Conservation (phyloP, 352 stramenopile genomes). For the Globisporangium mamillatum region DNA sequence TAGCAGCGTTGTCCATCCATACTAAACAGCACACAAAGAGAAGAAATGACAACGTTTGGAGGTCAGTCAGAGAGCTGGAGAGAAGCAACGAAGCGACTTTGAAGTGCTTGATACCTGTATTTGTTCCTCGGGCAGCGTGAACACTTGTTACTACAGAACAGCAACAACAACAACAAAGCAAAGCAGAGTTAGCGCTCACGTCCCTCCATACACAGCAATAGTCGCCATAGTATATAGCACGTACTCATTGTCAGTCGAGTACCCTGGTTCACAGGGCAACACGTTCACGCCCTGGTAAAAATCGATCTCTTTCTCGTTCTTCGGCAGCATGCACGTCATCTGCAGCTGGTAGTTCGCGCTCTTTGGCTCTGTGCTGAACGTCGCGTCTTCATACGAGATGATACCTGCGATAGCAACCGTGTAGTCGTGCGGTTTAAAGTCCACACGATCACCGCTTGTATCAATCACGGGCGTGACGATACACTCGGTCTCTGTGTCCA, state of each 20-base stretch:
- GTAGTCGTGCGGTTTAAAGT: constrained; percentile 32
- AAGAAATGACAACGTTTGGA: not conserved
- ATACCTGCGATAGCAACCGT: constrained; percentile 31
- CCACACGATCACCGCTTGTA: constrained; percentile 12
- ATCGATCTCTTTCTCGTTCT: constrained; percentile 20
- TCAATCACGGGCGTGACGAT: constrained; percentile 11
- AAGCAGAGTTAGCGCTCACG: not conserved
- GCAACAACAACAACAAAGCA: not conserved
- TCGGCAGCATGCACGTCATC: constrained; percentile 42
- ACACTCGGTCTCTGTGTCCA: constrained; percentile 51
- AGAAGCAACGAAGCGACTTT: not conserved
- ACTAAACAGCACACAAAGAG: constrained; percentile 18
- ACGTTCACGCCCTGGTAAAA: constrained; percentile 36
- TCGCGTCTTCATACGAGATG: constrained; percentile 37
- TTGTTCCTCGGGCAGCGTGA: constrained; percentile 43
- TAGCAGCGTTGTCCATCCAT: constrained; percentile 60
- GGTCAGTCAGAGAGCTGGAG: not conserved
- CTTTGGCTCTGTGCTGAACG: constrained; percentile 28
- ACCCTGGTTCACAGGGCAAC: constrained; percentile 43
- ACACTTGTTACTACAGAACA: constrained; percentile 37
- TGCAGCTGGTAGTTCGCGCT: constrained; percentile 32
- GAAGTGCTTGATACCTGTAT: constrained; percentile 35
- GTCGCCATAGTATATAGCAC: not conserved
- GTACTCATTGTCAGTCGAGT: constrained; percentile 37
- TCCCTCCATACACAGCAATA: too few relatives aligned